Conservation (phyloP, 2,329 filamentous ascomycete genomes). For the Pseudohalonectria lignicola region DNA sequence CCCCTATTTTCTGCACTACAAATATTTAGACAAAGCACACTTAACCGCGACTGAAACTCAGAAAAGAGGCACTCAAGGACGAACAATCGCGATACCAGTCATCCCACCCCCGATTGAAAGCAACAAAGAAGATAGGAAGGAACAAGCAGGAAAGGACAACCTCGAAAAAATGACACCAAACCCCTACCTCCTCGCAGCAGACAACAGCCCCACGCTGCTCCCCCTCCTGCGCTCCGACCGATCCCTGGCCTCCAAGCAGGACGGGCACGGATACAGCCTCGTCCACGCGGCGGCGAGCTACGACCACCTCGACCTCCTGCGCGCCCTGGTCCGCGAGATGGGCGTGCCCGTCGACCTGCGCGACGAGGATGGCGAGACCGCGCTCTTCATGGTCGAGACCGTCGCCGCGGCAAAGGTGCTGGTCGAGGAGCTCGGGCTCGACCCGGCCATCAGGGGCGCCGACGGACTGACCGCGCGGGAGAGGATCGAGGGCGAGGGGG, state of each 20-base stretch:
- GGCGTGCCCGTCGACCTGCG: conserved; percentile 67
- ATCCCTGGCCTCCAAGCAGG: conserved; percentile 66
- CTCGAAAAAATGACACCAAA: conserved; percentile 51
- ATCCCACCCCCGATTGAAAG: no score
- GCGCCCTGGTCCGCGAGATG: conserved; percentile 64
- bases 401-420: conserved; percentile 67
- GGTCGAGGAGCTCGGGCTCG: conserved; percentile 70
- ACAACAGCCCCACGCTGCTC: conserved; percentile 65
- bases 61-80: no score
- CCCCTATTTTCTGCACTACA: no score
- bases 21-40: no score
- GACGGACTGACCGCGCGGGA: conserved; percentile 74
- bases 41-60: no score
- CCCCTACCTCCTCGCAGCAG: conserved; percentile 67
- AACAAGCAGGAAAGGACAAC: no score
- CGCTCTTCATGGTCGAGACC: conserved; percentile 86
- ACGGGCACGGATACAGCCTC: conserved; percentile 88
- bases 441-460: conserved; percentile 52
- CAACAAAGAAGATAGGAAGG: no score
- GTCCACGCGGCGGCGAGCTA: conserved; percentile 91
- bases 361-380: conserved; percentile 88
- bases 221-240: conserved; percentile 64
- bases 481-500: conserved; percentile 67
- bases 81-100: no score
- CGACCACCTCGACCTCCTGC: conserved; percentile 72